Conservation (phyloP, 2,329 filamentous ascomycete genomes). For the Fonsecaea pedrosoi region DNA sequence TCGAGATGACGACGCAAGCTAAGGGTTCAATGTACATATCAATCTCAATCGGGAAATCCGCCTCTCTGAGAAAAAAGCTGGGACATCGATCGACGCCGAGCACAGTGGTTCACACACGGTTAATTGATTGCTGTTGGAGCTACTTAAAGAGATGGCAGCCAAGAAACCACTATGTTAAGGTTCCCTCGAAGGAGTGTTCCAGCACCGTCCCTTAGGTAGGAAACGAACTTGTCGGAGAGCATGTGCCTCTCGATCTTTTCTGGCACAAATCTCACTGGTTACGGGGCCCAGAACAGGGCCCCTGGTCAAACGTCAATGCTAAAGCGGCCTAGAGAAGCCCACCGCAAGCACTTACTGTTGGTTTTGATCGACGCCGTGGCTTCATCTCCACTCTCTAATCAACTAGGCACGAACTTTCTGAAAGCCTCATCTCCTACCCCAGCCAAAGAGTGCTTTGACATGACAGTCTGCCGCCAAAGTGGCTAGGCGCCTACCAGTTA, state of each 20-base stretch:
- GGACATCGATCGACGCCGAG: neutral
- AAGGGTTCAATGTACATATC: neutral
- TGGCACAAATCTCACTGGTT: slow-evolving; percentile 8
- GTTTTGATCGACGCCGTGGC: slow-evolving; percentile 32
- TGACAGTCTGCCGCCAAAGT: slow-evolving; percentile 24
- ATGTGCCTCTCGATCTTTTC: neutral
- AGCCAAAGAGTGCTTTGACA: slow-evolving; percentile 25
- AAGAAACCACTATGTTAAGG: neutral
- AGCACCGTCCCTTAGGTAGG: neutral
- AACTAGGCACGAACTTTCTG: slow-evolving; percentile 30
- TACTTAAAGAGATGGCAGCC: neutral
- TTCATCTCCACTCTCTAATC: slow-evolving; percentile 26
- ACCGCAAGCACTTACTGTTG: slow-evolving; percentile 11
- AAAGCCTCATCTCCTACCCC: slow-evolving; percentile 39
- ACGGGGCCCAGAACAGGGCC: neutral
- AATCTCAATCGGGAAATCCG: slow-evolving; percentile 13
- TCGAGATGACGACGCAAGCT: slow-evolving; percentile 21
- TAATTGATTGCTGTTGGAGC: neutral
- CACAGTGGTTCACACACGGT: neutral
- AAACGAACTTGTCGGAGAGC: slow-evolving; percentile 14
- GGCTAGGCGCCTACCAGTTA: slow-evolving; percentile 24
- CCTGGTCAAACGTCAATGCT: slow-evolving; percentile 18
- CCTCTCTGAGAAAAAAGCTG: neutral
- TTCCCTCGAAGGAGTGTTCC: neutral
- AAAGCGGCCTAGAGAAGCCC: slow-evolving; percentile 11